These are phyloP conservation scores for Phytophthora nicotianae DNA, from an alignment of 352 stramenopile species.

Conservation along the genomic window DNA sequence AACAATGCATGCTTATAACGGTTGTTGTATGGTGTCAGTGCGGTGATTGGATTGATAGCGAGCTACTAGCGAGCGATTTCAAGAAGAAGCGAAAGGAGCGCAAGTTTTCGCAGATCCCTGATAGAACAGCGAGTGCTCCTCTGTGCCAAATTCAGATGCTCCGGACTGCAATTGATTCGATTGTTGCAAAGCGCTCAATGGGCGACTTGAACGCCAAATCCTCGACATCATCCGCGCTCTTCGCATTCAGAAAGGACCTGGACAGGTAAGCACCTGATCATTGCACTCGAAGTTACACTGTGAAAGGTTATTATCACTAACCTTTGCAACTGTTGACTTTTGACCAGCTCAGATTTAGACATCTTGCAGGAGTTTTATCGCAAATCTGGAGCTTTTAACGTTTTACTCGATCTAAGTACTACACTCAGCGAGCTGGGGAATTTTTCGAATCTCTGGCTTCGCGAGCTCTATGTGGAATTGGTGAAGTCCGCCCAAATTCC, in stretches of 20 bases:
- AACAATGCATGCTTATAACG: background rate
- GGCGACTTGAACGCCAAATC: conserved; percentile 60
- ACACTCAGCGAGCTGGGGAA: conserved; percentile 58
- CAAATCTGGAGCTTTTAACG: conserved; percentile 48
- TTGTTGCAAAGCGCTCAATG: conserved; percentile 72
- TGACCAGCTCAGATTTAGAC: conserved; percentile 65
- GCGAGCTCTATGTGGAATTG: conserved; percentile 83
- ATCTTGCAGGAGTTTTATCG: conserved; percentile 60
- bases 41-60: conserved; percentile 58
- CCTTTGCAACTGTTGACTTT: conserved; percentile 1
- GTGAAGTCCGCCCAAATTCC: conserved; percentile 76
- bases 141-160: conserved; percentile 61
- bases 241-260: conserved; percentile 83
- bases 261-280: conserved; percentile 49
- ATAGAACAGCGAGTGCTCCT: conserved; percentile 34
- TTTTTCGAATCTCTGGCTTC: conserved; percentile 81
- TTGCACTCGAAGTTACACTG: background rate
- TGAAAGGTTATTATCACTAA: conserved; percentile 2
- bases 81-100: conserved; percentile 59
- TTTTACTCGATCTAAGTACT: conserved; percentile 59
- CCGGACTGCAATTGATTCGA: conserved; percentile 53
- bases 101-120: conserved; percentile 40
- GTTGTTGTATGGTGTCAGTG: conserved; percentile 35
- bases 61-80: conserved; percentile 48
- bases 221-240: conserved; percentile 35